Evolutionary conservation across 495 filamentous ascomycete genomes (phyloP).

Genomic region (Penicillium chermesinum): DNA sequence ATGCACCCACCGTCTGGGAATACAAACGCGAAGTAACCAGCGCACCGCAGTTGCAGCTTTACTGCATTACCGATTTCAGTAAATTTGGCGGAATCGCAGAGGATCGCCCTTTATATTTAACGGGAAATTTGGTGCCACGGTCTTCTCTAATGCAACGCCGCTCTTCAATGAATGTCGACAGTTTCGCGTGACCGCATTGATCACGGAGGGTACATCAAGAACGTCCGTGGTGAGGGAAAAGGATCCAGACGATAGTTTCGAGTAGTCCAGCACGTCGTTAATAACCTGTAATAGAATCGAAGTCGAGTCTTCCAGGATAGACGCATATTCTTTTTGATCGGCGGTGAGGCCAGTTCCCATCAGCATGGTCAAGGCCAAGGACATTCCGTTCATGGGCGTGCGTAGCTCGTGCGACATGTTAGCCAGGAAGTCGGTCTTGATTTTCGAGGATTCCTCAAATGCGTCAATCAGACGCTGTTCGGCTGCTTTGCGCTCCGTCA

Average conservation of each 20-base stretch:
- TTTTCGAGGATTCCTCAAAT: slow-evolving; percentile 59
- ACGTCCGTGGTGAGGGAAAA: slow-evolving; percentile 74
- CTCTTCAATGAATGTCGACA: slow-evolving; percentile 53
- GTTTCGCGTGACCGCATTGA: slow-evolving; percentile 50
- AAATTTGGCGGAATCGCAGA: slow-evolving; percentile 71
- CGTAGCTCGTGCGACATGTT: slow-evolving; percentile 91
- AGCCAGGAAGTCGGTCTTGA: slow-evolving; percentile 64
- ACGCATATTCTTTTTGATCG: slow-evolving; percentile 68
- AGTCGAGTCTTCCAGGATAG: slow-evolving; percentile 75
- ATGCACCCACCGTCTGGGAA: slow-evolving; percentile 9
- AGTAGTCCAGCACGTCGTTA: slow-evolving; percentile 86
- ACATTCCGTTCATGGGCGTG: slow-evolving; percentile 73
- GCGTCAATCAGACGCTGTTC: slow-evolving; percentile 54
- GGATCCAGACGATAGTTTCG: slow-evolving; percentile 79
- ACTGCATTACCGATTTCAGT: slow-evolving; percentile 90
- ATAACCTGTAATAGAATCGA: slow-evolving; percentile 81
- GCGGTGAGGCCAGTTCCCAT: slow-evolving; percentile 59
- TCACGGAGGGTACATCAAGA: slow-evolving; percentile 55
- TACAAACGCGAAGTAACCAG: slow-evolving; percentile 9
- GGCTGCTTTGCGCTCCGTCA: slow-evolving; percentile 56
- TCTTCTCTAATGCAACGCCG: slow-evolving; percentile 47
- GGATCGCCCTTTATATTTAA: slow-evolving; percentile 59
- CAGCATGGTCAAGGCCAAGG: slow-evolving; percentile 66
- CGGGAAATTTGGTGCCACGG: slow-evolving; percentile 44
- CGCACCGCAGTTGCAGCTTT: slow-evolving; percentile 60